Evolutionary conservation across 768 basidiomycete species (phyloP), one percentile per base, ranked within the genome.

Genomic region (Boletus rex-veris): DNA sequence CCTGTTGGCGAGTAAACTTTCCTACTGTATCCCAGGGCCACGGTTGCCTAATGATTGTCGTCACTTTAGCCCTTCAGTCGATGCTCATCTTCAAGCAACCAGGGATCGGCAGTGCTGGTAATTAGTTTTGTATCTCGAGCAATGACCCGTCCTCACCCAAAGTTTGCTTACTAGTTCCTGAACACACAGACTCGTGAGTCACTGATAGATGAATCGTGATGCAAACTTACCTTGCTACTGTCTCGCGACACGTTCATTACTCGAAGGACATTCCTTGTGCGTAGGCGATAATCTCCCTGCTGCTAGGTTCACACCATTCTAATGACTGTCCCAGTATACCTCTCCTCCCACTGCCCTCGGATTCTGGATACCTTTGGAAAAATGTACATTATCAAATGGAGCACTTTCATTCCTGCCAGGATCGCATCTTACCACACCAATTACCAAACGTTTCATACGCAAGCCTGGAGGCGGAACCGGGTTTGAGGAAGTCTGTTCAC

Each of bases 51-150:
- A 44, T 37, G 19, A 49, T 19, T 24, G 10, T 19, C 16, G 21
- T 19, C 31, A 24, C 21, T 39, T 59, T 21, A 88, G 94, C 90
- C 3, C 74, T 95, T 31, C 93, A 96, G 65, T 92, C 90, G 3
- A 97, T 97, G 94, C 77, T 96, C 31, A 99, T 98, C 55, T 93
- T 87, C 63, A 98, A 98, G 71, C 94, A 98, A 66, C 85, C 90
- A 5, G 78, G 86, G 50, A 95, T 98, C 24, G 96, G 97, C 2
- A 93, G 93, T 3, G 85, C 90, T 81, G 93, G 93, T 93, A 52
- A 58, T 74, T 58, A 18, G 16, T 14, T 30, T 41, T 19, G 33
- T 21, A 51, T 49, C 38, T 47, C 19, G 18, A 26, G 18, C 21
- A 42, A 42, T 43, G 35, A 12, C 21, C 9, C 19, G 44, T 16